phyloP scores from a whole-genome alignment of 1,284 basidiomycete genomes.

The Meira nashicola region DNA sequence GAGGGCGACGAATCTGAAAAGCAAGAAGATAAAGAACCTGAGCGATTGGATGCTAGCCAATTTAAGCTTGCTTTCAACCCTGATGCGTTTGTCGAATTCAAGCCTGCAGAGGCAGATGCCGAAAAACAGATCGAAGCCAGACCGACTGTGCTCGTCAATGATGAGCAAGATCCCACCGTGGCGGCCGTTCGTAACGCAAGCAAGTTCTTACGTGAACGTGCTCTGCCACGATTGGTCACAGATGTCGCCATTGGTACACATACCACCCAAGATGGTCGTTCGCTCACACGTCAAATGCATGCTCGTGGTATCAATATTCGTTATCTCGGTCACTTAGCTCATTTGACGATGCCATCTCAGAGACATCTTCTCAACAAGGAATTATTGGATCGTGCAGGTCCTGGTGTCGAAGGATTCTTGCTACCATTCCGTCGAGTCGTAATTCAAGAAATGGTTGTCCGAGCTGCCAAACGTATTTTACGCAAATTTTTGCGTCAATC shows the following conservation, averaged over 20 bases:
- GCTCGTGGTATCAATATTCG: slow-evolving; percentile 61
- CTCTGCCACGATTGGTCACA: slow-evolving; percentile 55
- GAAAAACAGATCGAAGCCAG: slow-evolving; percentile 14
- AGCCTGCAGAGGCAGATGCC: slow-evolving; percentile 23
- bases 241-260: slow-evolving; percentile 57
- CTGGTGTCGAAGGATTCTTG: slow-evolving; percentile 42
- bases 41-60: slow-evolving; percentile 50
- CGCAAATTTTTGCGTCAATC: slow-evolving; percentile 50
- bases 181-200: slow-evolving; percentile 59
- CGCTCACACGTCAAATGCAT: slow-evolving; percentile 58
- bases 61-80: slow-evolving; percentile 61
- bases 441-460: slow-evolving; percentile 60
- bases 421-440: slow-evolving; percentile 52
- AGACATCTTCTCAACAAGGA: slow-evolving; percentile 51
- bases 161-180: slow-evolving; percentile 57
- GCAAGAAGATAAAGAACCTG: slow-evolving; percentile 20
- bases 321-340: slow-evolving; percentile 58
- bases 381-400: slow-evolving; percentile 37
- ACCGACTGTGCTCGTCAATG: slow-evolving; percentile 42
- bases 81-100: slow-evolving; percentile 59
- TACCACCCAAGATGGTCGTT: slow-evolving; percentile 57
- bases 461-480: slow-evolving; percentile 59
- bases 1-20: slow-evolving; percentile 11
- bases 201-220: slow-evolving; percentile 57
- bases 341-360: slow-evolving; percentile 52